These are phyloP conservation scores for Dissoconium aciculare DNA, from an alignment of 2,329 filamentous ascomycete genomes.

Conservation along the genomic window DNA sequence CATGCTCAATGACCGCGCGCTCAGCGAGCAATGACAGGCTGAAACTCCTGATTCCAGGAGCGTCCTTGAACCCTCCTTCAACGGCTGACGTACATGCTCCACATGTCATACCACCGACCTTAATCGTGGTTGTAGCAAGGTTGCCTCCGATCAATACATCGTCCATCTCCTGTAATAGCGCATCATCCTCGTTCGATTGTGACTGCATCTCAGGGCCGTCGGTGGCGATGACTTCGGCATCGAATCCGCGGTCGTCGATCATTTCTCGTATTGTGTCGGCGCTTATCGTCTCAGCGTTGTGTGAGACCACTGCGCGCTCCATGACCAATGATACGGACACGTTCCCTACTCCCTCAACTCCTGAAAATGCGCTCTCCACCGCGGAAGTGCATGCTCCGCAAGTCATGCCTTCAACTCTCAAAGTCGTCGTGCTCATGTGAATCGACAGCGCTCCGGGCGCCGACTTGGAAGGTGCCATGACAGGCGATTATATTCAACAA, in stretches of 20 bases:
- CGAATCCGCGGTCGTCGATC: conserved; percentile 84
- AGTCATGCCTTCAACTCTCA: conserved; percentile 72
- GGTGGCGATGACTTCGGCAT: conserved; percentile 44
- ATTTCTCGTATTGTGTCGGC: conserved; percentile 66
- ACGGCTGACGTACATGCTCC: conserved; percentile 93
- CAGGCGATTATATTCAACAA: background rate
- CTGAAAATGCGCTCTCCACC: conserved; percentile 76
- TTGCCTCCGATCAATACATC: conserved; percentile 30
- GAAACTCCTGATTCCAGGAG: conserved; percentile 69
- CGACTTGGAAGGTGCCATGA: conserved; percentile 13
- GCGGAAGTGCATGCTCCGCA: conserved; percentile 91
- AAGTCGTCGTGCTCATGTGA: conserved; percentile 74
- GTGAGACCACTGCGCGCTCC: conserved; percentile 83
- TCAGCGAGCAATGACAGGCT: conserved; percentile 92
- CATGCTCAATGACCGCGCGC: conserved; percentile 84
- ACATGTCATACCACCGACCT: conserved; percentile 76
- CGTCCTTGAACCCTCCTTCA: conserved; percentile 72
- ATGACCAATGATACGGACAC: conserved; percentile 91
- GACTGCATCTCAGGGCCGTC: conserved; percentile 19
- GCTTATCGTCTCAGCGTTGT: conserved; percentile 62
- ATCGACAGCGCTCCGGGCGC: conserved; percentile 3
- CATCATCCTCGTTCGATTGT: conserved; percentile 11
- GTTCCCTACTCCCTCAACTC: conserved; percentile 63
- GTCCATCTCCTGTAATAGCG: conserved; percentile 8
- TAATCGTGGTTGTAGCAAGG: conserved; percentile 81